Evolutionary conservation across 805 yeast species (phyloP).

Genomic region (Ogataea ganodermae): DNA sequence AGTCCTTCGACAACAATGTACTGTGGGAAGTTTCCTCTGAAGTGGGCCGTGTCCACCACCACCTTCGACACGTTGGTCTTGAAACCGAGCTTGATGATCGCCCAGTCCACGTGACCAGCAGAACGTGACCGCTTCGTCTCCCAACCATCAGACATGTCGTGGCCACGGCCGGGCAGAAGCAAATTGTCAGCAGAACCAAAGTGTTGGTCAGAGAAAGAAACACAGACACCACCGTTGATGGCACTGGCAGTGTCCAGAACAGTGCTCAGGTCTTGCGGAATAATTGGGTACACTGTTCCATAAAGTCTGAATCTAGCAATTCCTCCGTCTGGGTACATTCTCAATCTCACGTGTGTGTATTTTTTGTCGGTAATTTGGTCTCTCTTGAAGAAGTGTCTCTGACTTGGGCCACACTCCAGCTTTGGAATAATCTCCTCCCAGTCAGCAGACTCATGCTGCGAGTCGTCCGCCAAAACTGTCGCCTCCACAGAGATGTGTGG

Average conservation of each 20-base stretch:
- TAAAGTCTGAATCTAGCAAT: slow-evolving; percentile 91
- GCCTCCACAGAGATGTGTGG: slow-evolving; percentile 88
- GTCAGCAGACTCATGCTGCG: slow-evolving; percentile 35
- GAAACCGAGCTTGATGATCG: slow-evolving; percentile 75
- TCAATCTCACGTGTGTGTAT: slow-evolving; percentile 79
- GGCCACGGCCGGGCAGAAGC: slow-evolving; percentile 90
- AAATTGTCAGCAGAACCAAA: slow-evolving; percentile 91
- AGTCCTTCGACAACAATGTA: slow-evolving; percentile 68
- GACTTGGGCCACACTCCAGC: slow-evolving; percentile 86
- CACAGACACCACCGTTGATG: slow-evolving; percentile 85
- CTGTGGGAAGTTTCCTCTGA: slow-evolving; percentile 94
- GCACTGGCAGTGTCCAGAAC: slow-evolving; percentile 79
- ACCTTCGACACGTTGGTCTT: slow-evolving; percentile 56
- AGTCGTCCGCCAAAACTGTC: slow-evolving; percentile 39
- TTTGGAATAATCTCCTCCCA: slow-evolving; percentile 77
- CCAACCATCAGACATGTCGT: slow-evolving; percentile 98
- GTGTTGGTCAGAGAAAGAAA: slow-evolving; percentile 85
- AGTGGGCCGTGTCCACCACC: slow-evolving; percentile 89
- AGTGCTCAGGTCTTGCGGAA: slow-evolving; percentile 47
- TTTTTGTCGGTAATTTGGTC: slow-evolving; percentile 54
- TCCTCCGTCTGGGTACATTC: slow-evolving; percentile 98
- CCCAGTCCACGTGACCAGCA: slow-evolving; percentile 91
- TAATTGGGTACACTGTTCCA: slow-evolving; percentile 78
- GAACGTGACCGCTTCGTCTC: slow-evolving; percentile 88
- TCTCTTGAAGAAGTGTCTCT: slow-evolving; percentile 78